Percentiles rank a stretch among this genome's conserved stretches.
Conservation (phyloP, 2,329 filamentous ascomycete species). For the Raffaelea albimanens region DNA sequence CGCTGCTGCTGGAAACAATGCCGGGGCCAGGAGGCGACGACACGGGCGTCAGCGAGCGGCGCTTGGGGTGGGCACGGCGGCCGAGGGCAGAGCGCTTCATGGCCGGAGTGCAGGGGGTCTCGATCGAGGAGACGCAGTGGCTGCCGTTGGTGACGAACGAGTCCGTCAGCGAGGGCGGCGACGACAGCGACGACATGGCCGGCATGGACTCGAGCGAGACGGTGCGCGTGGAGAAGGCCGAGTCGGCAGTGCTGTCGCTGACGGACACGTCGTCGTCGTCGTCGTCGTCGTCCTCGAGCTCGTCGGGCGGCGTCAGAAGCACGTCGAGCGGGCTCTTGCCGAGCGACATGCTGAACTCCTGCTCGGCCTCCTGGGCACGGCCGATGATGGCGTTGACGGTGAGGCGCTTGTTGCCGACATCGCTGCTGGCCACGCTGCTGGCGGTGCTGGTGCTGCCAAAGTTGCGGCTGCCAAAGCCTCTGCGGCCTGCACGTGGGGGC, state of each 20-base stretch:
- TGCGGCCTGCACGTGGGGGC: conserved; percentile 21
- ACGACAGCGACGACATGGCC: conserved; percentile 23
- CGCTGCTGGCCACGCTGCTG: background rate
- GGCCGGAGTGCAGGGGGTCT: conserved; percentile 27
- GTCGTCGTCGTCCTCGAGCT: conserved; percentile 43
- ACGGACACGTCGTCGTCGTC: conserved; percentile 28
- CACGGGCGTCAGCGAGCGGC: conserved; percentile 44
- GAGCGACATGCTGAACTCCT: conserved; percentile 46
- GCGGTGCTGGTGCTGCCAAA: background rate
- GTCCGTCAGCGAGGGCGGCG: conserved; percentile 28
- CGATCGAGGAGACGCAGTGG: conserved; percentile 31
- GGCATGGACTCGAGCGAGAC: conserved; percentile 53
- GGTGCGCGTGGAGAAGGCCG: conserved; percentile 43
- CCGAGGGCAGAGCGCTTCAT: background rate
- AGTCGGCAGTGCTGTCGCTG: conserved; percentile 44
- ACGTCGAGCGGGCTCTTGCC: conserved; percentile 48
- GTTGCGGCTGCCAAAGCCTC: background rate
- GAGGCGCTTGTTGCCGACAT: conserved; percentile 24
- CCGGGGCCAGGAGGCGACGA: conserved; percentile 40
- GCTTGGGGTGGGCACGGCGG: conserved; percentile 24
- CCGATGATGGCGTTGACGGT: conserved; percentile 48
- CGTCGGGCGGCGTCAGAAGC: conserved; percentile 51
- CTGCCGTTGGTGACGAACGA: conserved; percentile 40
- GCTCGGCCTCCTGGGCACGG: conserved; percentile 45
- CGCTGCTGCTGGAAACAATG: too few relatives aligned